Evolutionary conservation across 169 alveolate species (phyloP).

Genomic region (Babesia caballi): DNA sequence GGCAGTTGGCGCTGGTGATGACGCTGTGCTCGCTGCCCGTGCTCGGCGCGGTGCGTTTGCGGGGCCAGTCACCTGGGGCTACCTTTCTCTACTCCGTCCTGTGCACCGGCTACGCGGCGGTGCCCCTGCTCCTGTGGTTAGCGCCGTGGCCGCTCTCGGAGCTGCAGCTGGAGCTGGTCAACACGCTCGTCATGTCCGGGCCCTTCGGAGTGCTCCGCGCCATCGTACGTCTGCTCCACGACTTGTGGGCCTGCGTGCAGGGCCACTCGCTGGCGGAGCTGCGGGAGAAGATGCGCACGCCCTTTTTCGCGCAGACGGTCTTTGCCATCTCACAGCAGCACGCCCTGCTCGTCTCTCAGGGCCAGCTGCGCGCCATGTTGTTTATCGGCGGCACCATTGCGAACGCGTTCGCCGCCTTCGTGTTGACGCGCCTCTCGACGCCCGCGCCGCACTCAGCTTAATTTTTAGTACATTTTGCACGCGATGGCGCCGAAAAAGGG

Average conservation of each 20-base stretch:
- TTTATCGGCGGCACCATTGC: constrained; percentile 27
- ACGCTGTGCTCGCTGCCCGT: constrained; percentile 4
- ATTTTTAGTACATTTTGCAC: background rate
- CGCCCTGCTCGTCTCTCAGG: constrained; percentile 46
- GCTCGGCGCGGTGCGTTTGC: constrained; percentile 24
- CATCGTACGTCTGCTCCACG: background rate
- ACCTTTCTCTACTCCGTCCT: constrained; percentile 6
- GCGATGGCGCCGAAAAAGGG: constrained; percentile 23
- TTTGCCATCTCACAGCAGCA: constrained; percentile 48
- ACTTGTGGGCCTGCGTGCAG: background rate
- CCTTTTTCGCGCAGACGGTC: constrained; percentile 37
- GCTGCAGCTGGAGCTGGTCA: background rate
- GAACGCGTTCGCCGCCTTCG: constrained; percentile 24
- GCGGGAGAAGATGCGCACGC: background rate
- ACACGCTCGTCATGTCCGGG: background rate
- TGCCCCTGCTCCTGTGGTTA: background rate
- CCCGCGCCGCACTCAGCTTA: background rate
- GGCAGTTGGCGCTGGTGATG: constrained; percentile 48
- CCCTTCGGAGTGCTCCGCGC: background rate
- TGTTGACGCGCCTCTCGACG: background rate
- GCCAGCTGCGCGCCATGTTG: constrained; percentile 29
- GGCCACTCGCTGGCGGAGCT: background rate
- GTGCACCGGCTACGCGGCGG: background rate
- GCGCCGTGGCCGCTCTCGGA: background rate
- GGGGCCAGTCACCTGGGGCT: background rate